Conservation (phyloP, 305 asterid genomes). For the Solanum hybrid region DNA sequence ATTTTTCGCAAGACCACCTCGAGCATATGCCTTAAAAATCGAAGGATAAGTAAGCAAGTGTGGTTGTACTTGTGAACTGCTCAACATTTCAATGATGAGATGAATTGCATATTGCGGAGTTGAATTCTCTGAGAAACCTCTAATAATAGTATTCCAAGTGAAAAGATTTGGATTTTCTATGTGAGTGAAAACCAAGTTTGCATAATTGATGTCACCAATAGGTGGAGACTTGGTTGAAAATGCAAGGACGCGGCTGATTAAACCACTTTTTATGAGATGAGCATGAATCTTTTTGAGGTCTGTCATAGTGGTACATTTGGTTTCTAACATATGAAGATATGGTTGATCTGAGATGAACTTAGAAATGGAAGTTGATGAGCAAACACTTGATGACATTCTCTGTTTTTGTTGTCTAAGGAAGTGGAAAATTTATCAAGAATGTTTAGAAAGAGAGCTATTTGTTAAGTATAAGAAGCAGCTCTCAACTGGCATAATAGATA, state of each 20-base stretch:
- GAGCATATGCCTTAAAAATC: conserved; percentile 59
- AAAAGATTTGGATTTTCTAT: conserved; percentile 38
- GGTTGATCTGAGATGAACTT: conserved; percentile 66
- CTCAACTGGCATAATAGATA: background rate
- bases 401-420: background rate
- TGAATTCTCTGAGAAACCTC: conserved; percentile 55
- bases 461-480: background rate
- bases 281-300: conserved; percentile 57
- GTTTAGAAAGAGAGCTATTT: no score
- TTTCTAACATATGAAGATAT: conserved; percentile 52
- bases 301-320: conserved; percentile 39
- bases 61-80: conserved; percentile 23
- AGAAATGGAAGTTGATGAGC: conserved; percentile 62
- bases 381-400: conserved; percentile 52
- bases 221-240: conserved; percentile 35
- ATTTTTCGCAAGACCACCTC: conserved; percentile 32
- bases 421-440: background rate
- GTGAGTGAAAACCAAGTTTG: conserved; percentile 35
- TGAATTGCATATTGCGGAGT: conserved; percentile 39
- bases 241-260: conserved; percentile 47
- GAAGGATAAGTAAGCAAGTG: conserved; percentile 59
- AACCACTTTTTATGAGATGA: conserved; percentile 66
- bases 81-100: conserved; percentile 50
- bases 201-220: conserved; percentile 41
- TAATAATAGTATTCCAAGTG: conserved; percentile 56